Conservation (phyloP, 2,329 filamentous ascomycete genomes). For the Phialemoniopsis sp. region DNA sequence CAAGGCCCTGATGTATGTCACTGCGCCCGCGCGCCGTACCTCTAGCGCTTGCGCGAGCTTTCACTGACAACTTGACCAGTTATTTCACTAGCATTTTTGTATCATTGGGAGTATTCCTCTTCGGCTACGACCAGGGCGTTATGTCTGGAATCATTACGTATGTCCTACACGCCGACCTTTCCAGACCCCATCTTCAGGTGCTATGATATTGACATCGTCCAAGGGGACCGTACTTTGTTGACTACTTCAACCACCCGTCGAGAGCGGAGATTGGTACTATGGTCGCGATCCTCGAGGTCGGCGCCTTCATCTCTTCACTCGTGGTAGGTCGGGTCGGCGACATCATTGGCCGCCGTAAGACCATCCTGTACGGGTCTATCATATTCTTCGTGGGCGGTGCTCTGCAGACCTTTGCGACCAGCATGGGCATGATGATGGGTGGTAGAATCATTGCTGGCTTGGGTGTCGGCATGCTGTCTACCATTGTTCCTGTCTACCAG, state of each 20-base stretch:
- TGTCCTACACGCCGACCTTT: too few relatives aligned
- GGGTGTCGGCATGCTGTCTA: slow-evolving; percentile 83
- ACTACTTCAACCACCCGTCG: slow-evolving; percentile 88
- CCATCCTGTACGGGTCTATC: slow-evolving; percentile 89
- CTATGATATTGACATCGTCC: background rate
- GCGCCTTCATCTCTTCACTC: slow-evolving; percentile 86
- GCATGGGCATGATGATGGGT: slow-evolving; percentile 85
- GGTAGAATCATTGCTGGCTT: slow-evolving; percentile 82
- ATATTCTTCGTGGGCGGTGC: slow-evolving; percentile 84
- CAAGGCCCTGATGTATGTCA: slow-evolving; percentile 79
- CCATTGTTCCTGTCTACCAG: slow-evolving; percentile 90
- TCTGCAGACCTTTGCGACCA: slow-evolving; percentile 74
- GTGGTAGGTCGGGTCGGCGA: slow-evolving; percentile 86
- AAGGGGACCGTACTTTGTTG: slow-evolving; percentile 84
- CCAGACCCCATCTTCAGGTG: too few relatives aligned
- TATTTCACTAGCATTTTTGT: slow-evolving; percentile 95
- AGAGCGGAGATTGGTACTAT: slow-evolving; percentile 89
- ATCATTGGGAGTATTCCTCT: slow-evolving; percentile 81
- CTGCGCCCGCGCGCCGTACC: background rate
- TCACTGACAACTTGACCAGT: slow-evolving; percentile 39
- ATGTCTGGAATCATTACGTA: slow-evolving; percentile 71
- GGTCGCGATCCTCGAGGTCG: slow-evolving; percentile 94
- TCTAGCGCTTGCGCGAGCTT: too few relatives aligned
- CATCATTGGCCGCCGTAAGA: slow-evolving; percentile 81
- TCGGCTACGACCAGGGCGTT: slow-evolving; percentile 59